phyloP scores from a whole-genome alignment of 352 stramenopile species.

The Halophytophthora polymorphica region DNA sequence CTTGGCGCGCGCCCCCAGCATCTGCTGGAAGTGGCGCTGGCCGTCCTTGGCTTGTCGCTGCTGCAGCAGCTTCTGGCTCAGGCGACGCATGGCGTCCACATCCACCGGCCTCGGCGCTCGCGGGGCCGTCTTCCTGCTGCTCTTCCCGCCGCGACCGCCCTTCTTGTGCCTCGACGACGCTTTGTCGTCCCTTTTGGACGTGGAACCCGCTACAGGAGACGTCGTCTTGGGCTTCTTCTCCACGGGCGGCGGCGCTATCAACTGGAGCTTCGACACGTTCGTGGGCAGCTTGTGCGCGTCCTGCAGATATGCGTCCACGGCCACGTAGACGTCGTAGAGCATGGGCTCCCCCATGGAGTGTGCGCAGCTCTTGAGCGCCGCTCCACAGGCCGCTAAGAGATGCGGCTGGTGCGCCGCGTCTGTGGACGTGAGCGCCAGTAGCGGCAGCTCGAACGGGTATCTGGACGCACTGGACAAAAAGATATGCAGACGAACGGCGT shows the following conservation, averaged over 20 bases:
- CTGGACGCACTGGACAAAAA: slow-evolving; percentile 43
- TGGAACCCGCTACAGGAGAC: slow-evolving; percentile 3
- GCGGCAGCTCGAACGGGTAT: slow-evolving; percentile 75
- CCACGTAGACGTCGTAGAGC: slow-evolving; percentile 78
- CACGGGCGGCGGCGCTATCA: slow-evolving; percentile 18
- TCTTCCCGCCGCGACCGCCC: slow-evolving; percentile 11
- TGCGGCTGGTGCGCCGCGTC: slow-evolving; percentile 37
- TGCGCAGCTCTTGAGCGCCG: slow-evolving; percentile 47
- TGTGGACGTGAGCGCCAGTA: slow-evolving; percentile 46
- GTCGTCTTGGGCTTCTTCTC: slow-evolving; percentile 6
- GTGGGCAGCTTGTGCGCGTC: slow-evolving; percentile 25
- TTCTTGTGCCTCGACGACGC: slow-evolving; percentile 19
- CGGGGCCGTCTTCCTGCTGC: slow-evolving; percentile 6
- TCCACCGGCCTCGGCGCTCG: slow-evolving; percentile 25
- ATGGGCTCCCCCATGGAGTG: slow-evolving; percentile 67
- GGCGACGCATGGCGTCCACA: slow-evolving; percentile 30
- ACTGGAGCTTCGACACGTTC: slow-evolving; percentile 28
- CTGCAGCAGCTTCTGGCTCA: slow-evolving; percentile 48
- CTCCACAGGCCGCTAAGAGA: slow-evolving; percentile 42
- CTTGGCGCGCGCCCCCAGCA: slow-evolving; percentile 45
- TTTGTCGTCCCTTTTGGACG: slow-evolving; percentile 9
- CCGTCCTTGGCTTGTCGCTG: slow-evolving; percentile 37
- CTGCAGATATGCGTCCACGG: slow-evolving; percentile 52
- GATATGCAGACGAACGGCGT: slow-evolving; percentile 52
- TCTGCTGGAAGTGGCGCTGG: slow-evolving; percentile 49